These are phyloP conservation scores for Hortaea werneckii DNA, from an alignment of 2,329 filamentous ascomycete species.

Conservation along the genomic window DNA sequence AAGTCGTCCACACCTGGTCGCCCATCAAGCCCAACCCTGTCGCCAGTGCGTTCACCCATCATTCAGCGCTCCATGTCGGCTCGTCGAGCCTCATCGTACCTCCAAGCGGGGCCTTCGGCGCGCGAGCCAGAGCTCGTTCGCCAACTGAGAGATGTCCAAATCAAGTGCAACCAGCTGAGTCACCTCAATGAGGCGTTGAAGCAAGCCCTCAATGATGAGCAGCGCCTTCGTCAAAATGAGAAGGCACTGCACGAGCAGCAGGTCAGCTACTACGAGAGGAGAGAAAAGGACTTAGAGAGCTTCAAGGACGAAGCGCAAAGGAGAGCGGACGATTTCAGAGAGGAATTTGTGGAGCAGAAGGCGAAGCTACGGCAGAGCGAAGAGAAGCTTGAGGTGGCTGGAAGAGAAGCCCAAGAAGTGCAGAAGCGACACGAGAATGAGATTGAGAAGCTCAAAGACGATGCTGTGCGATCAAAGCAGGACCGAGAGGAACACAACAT, in stretches of 20 bases:
- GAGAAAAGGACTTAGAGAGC: constrained; percentile 14
- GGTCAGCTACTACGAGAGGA: constrained; percentile 10
- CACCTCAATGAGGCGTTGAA: constrained; percentile 17
- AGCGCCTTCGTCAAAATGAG: constrained; percentile 12
- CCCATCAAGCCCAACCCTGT: constrained; percentile 22
- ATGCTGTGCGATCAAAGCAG: constrained; percentile 11
- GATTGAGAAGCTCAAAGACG: constrained; percentile 11
- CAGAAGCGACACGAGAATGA: constrained; percentile 9
- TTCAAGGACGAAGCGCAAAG: constrained; percentile 16
- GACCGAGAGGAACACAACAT: constrained; percentile 8
- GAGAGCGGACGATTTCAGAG: constrained; percentile 13
- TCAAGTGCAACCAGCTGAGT: constrained; percentile 17
- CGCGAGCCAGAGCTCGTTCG: constrained; percentile 10
- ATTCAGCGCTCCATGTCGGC: constrained; percentile 9
- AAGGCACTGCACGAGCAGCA: constrained; percentile 10
- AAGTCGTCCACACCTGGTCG: constrained; percentile 12
- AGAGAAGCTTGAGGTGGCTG: constrained; percentile 7
- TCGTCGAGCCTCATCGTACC: constrained; percentile 1
- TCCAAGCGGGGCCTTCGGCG: constrained; percentile 4
- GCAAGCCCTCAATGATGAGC: constrained; percentile 17
- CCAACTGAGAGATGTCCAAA: constrained; percentile 15
- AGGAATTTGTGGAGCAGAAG: constrained; percentile 14
- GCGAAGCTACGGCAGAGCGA: constrained; percentile 8
- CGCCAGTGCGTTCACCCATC: constrained; percentile 16
- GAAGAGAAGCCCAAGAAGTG: constrained; percentile 4